Percentiles rank a stretch among this genome's conserved stretches.
Conservation (phyloP, 108 stramenopile species). For the Discostella pseudostelligera region DNA sequence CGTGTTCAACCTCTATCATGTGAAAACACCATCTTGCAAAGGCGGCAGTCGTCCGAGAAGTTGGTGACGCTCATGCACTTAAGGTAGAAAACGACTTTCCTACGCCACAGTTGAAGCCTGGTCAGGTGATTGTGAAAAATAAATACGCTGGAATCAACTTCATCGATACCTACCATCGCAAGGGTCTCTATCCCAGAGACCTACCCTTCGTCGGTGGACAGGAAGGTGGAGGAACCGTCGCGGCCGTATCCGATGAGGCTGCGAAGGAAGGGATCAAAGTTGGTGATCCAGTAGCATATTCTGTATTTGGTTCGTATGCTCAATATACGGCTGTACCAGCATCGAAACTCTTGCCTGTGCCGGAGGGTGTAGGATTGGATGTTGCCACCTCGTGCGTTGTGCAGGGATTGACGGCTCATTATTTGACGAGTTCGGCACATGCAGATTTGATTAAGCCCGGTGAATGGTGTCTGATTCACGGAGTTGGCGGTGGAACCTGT, state of each 20-base stretch:
- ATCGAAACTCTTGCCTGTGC: conserved; percentile 51
- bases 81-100: conserved; percentile 54
- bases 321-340: conserved; percentile 60
- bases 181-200: conserved; percentile 64
- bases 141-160: conserved; percentile 77
- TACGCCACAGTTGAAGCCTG: conserved; percentile 44
- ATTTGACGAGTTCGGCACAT: conserved; percentile 47
- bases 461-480: conserved; percentile 63
- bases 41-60: conserved; percentile 70
- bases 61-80: conserved; percentile 65
- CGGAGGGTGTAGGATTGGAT: conserved; percentile 58
- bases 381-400: conserved; percentile 50
- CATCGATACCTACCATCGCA: conserved; percentile 79
- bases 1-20: too few species aligned
- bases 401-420: conserved; percentile 70
- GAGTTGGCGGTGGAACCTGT: conserved; percentile 65
- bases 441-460: conserved; percentile 49
- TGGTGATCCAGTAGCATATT: conserved; percentile 58
- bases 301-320: conserved; percentile 56
- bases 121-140: conserved; percentile 70
- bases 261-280: conserved; percentile 43
- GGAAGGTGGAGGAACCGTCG: conserved; percentile 75
- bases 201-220: conserved; percentile 69
- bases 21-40: conserved; percentile 4
- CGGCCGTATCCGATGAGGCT: conserved; percentile 42